Conservation (phyloP, 2,329 filamentous ascomycete species). For the Myriangium duriaei region DNA sequence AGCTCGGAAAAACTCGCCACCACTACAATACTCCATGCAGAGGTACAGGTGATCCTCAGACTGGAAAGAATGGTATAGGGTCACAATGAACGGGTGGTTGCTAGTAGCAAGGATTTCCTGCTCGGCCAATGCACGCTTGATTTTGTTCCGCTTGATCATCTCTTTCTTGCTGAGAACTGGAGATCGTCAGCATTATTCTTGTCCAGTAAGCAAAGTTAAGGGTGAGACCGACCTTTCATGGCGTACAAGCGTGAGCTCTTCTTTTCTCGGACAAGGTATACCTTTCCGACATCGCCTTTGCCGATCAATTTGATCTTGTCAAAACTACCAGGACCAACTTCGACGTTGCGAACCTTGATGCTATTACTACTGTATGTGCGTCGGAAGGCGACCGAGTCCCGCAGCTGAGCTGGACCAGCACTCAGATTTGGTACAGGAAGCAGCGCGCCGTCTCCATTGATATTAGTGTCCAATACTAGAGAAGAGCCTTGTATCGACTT, state of each 20-base stretch:
- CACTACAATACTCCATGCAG: slow-evolving; percentile 99
- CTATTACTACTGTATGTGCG: slow-evolving; percentile 98
- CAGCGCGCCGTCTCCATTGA: slow-evolving; percentile 16
- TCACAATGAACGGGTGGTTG: slow-evolving; percentile 98
- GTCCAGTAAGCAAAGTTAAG: not conserved
- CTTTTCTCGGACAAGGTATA: slow-evolving; percentile 95
- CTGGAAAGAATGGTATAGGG: slow-evolving; percentile 96
- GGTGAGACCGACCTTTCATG: slow-evolving; percentile 73
- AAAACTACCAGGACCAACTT: slow-evolving; percentile 89
- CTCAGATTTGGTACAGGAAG: slow-evolving; percentile 31
- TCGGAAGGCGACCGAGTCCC: slow-evolving; percentile 61
- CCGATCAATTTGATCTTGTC: slow-evolving; percentile 99
- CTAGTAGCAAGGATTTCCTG: slow-evolving; percentile 97
- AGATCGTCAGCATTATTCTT: not conserved
- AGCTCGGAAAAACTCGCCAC: slow-evolving; percentile 94
- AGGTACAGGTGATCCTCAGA: slow-evolving; percentile 96
- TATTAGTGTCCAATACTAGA: slow-evolving; percentile 29
- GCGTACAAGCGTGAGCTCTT: slow-evolving; percentile 91
- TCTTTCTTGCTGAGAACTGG: slow-evolving; percentile 97
- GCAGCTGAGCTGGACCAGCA: slow-evolving; percentile 54
- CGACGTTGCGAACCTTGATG: slow-evolving; percentile 94
- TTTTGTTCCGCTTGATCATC: slow-evolving; percentile 99
- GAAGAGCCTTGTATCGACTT: slow-evolving; percentile 43
- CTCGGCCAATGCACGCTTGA: slow-evolving; percentile 93
- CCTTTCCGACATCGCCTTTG: slow-evolving; percentile 97